These are phyloP conservation scores for Nicotiana attenuata DNA, from an alignment of 257 asterid species.

Conservation along the genomic window DNA sequence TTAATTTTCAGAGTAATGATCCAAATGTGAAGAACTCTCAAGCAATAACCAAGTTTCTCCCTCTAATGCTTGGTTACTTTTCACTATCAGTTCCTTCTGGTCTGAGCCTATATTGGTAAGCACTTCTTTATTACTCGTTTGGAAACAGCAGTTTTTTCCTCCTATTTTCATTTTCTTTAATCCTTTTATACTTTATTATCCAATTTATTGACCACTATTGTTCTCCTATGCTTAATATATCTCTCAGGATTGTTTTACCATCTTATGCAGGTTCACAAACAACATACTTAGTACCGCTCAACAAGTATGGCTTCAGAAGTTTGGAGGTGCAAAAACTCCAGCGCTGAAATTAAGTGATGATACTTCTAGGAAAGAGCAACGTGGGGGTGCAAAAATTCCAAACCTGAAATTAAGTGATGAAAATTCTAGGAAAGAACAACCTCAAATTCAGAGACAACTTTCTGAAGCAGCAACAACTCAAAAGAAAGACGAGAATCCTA, in stretches of 20 bases:
- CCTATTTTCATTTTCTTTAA: background rate
- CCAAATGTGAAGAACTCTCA: constrained; percentile 83
- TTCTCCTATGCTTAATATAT: background rate
- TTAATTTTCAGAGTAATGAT: constrained; percentile 69
- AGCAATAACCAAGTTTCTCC: constrained; percentile 79
- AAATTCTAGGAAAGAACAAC: constrained; percentile 36
- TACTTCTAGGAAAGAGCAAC: constrained; percentile 42
- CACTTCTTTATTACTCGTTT: background rate
- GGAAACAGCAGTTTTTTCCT: background rate
- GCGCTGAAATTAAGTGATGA: constrained; percentile 43
- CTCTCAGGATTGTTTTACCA: background rate
- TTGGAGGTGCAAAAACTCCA: constrained; percentile 84
- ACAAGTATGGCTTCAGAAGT: constrained; percentile 84
- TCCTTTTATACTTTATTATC: background rate
- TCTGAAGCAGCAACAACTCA: constrained; percentile 41
- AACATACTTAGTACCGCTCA: constrained; percentile 85
- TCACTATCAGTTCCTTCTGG: constrained; percentile 97
- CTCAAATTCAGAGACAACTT: constrained; percentile 36
- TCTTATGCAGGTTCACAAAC: constrained; percentile 77
- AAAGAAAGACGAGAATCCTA: constrained; percentile 38
- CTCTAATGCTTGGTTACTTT: constrained; percentile 92
- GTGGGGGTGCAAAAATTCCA: constrained; percentile 75
- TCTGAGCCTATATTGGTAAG: constrained; percentile 91
- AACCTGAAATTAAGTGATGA: constrained; percentile 41
- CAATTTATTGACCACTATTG: background rate